Evolutionary conservation across 2,329 filamentous ascomycete genomes (phyloP).

Genomic region (Alternaria angustiovoidea): DNA sequence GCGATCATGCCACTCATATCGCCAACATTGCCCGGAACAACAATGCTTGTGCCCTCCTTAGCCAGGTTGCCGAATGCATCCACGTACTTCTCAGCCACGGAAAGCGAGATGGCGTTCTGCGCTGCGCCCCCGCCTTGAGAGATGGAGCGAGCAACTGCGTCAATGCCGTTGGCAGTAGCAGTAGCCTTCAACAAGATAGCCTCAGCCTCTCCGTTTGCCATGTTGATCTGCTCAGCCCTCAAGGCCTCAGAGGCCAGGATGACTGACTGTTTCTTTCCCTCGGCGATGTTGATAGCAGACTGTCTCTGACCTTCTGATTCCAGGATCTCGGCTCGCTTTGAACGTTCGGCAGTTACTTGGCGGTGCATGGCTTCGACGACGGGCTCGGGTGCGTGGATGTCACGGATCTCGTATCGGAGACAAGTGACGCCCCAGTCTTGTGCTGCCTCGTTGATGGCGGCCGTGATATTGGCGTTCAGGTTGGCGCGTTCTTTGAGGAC

Average conservation of each 20-base stretch:
- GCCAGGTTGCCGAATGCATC: slow-evolving; percentile 92
- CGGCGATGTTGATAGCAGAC: slow-evolving; percentile 97
- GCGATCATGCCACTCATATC: slow-evolving; percentile 98
- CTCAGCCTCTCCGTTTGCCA: slow-evolving; percentile 89
- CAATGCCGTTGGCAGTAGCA: slow-evolving; percentile 88
- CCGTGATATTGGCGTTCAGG: slow-evolving; percentile 98
- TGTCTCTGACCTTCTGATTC: slow-evolving; percentile 97
- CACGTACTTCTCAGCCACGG: slow-evolving; percentile 96
- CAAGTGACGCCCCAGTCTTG: slow-evolving; percentile 97
- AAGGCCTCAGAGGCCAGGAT: slow-evolving; percentile 95
- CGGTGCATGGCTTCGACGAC: slow-evolving; percentile 98
- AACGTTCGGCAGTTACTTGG: slow-evolving; percentile 95
- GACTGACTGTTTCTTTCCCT: slow-evolving; percentile 95
- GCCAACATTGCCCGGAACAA: slow-evolving; percentile 95
- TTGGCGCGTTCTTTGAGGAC: slow-evolving; percentile 96
- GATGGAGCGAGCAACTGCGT: slow-evolving; percentile 81
- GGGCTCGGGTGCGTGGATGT: slow-evolving; percentile 93
- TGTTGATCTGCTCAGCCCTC: slow-evolving; percentile 90
- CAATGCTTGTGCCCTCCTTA: slow-evolving; percentile 92
- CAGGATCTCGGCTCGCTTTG: slow-evolving; percentile 96
- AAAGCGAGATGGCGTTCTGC: slow-evolving; percentile 83
- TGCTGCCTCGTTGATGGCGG: slow-evolving; percentile 96
- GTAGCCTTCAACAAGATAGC: slow-evolving; percentile 86
- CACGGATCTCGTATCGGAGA: slow-evolving; percentile 95
- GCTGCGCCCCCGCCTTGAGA: slow-evolving; percentile 76